phyloP scores from a whole-genome alignment of 129 eudicot genomes.

The Glebionis coronaria region DNA sequence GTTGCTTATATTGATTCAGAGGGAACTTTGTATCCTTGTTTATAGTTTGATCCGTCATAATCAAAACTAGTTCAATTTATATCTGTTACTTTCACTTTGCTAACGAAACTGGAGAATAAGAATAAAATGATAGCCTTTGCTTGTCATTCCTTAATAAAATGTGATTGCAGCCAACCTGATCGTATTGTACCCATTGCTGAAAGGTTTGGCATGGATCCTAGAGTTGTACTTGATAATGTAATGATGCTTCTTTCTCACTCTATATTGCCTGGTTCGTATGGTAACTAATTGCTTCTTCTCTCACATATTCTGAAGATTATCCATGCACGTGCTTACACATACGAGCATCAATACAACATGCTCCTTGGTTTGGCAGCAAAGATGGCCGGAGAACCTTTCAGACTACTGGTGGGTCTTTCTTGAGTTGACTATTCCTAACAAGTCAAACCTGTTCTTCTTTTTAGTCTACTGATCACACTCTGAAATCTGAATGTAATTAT shows the following conservation, averaged over 20 bases:
- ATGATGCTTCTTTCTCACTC: conserved; percentile 18
- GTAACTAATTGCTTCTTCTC: conserved; percentile 22
- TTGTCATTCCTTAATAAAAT: conserved; percentile 39
- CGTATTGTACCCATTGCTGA: conserved; percentile 98
- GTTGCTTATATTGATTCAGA: conserved; percentile 98
- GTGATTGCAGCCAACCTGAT: conserved; percentile 79
- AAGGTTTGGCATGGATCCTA: conserved; percentile 98
- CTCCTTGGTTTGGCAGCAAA: conserved; percentile 98
- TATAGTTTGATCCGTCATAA: not conserved
- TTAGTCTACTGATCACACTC: not conserved
- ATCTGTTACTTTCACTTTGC: not conserved
- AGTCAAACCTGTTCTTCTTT: not conserved
- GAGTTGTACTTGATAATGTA: conserved; percentile 98
- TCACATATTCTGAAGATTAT: conserved; percentile 48
- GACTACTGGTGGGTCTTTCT: conserved; percentile 64
- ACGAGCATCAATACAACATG: conserved; percentile 97
- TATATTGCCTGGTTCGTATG: not conserved
- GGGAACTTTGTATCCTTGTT: conserved; percentile 96
- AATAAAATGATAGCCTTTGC: not conserved
- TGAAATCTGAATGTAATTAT: conserved; percentile 1
- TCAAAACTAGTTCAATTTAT: not conserved
- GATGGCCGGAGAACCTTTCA: conserved; percentile 96
- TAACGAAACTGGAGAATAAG: not conserved
- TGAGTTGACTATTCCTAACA: not conserved
- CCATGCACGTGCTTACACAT: conserved; percentile 96